Evolutionary conservation across 2,329 filamentous ascomycete species (phyloP).

Genomic region (Pseudopithomyces maydicus): DNA sequence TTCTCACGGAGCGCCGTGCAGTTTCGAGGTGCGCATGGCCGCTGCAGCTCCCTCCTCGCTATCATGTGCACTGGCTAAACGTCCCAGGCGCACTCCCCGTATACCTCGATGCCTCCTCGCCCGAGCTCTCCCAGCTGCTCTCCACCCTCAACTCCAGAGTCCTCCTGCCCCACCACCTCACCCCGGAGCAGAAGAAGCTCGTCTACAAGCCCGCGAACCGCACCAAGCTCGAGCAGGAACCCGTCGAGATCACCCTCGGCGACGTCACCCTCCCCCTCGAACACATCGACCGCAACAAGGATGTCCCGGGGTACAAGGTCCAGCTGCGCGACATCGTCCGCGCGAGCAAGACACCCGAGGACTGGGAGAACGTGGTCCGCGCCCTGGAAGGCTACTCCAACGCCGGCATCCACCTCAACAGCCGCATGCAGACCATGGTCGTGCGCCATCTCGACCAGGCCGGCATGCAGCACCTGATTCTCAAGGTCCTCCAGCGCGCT

Average conservation of each 20-base stretch:
- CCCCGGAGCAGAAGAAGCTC: conserved; percentile 46
- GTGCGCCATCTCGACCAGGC: conserved; percentile 24
- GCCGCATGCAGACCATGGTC: conserved; percentile 20
- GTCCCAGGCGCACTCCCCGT: conserved; percentile 44
- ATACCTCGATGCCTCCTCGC: conserved; percentile 48
- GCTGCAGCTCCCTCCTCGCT: not conserved
- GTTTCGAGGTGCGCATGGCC: conserved; percentile 27
- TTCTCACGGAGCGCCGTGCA: conserved; percentile 33
- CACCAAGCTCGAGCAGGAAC: conserved; percentile 49
- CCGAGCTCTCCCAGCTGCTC: conserved; percentile 49
- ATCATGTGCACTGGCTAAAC: conserved; percentile 4
- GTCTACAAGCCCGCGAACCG: conserved; percentile 49
- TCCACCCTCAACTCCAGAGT: conserved; percentile 48
- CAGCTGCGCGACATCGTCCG: conserved; percentile 20
- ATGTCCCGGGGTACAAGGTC: conserved; percentile 22
- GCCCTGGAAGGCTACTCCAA: conserved; percentile 37
- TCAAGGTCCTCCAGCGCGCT: conserved; percentile 36
- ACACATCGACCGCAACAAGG: conserved; percentile 32
- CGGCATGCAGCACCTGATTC: conserved; percentile 32
- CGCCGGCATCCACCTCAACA: conserved; percentile 25
- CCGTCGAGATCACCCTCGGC: conserved; percentile 49
- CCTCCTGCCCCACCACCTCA: conserved; percentile 52
- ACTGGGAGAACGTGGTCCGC: conserved; percentile 43
- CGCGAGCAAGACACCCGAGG: conserved; percentile 27
- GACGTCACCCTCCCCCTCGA: conserved; percentile 42